Conservation (phyloP, 2,329 filamentous ascomycete species). For the Chalara sp. region DNA sequence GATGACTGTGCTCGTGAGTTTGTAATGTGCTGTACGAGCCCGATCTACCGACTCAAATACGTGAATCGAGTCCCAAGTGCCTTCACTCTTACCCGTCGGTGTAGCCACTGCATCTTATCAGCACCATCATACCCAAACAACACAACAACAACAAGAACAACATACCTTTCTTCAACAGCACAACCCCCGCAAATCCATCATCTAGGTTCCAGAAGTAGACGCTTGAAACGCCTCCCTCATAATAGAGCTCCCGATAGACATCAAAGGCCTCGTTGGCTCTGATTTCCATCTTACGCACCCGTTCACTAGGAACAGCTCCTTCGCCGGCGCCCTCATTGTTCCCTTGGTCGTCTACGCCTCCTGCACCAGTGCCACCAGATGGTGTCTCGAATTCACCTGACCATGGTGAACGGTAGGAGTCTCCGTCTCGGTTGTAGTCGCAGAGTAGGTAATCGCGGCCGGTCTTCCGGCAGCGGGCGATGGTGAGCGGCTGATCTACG, state of each 20-base stretch:
- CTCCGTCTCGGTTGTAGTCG: constrained; percentile 99
- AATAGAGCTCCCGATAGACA: constrained; percentile 93
- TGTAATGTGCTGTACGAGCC: constrained; percentile 89
- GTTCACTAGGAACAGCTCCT: constrained; percentile 81
- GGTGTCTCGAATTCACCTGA: constrained; percentile 96
- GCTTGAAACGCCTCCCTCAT: constrained; percentile 90
- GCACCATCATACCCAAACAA: background rate
- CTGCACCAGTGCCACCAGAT: constrained; percentile 56
- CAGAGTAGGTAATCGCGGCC: constrained; percentile 95
- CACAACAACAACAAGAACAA: constrained; percentile 14
- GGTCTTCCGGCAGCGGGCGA: constrained; percentile 79
- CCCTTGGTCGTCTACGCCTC: constrained; percentile 42
- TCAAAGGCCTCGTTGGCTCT: constrained; percentile 95
- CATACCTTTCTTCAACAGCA: constrained; percentile 88
- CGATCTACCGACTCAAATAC: constrained; percentile 96
- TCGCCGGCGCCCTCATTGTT: constrained; percentile 58
- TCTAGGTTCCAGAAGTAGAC: constrained; percentile 99
- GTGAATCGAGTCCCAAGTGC: constrained; percentile 97
- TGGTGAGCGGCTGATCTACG: constrained; percentile 88
- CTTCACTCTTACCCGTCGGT: constrained; percentile 59
- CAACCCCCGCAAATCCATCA: constrained; percentile 94
- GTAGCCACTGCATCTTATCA: constrained; percentile 48
- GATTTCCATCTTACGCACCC: constrained; percentile 89
- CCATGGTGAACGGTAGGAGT: constrained; percentile 98
- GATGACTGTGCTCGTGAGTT: constrained; percentile 95